These are phyloP conservation scores for Artemisia tridentata DNA, from an alignment of 129 eudicot genomes.

Conservation along the genomic window DNA sequence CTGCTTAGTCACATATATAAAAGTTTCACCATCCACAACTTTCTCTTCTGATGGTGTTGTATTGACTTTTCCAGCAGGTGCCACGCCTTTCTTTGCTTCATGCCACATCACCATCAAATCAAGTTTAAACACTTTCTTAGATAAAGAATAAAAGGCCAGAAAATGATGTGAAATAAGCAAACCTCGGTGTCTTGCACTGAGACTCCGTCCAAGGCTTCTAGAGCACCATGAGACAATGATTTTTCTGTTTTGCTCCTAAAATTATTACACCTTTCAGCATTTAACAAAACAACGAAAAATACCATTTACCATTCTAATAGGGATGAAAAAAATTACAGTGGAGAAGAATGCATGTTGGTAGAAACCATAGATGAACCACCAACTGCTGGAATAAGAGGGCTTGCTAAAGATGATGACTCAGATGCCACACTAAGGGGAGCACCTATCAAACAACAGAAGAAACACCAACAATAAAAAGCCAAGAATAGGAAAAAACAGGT, in stretches of 20 bases:
- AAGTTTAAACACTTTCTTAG: not conserved
- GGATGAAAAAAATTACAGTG: slow-evolving; percentile 41
- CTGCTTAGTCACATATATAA: slow-evolving; percentile 82
- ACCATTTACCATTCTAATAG: not conserved
- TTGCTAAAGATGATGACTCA: slow-evolving; percentile 40
- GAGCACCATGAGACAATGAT: slow-evolving; percentile 38
- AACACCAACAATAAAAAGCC: too few species aligned
- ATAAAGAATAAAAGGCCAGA: too few species aligned
- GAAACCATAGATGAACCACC: slow-evolving; percentile 37
- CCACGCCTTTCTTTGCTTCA: slow-evolving; percentile 83
- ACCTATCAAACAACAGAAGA: too few species aligned
- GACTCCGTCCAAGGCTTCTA: slow-evolving; percentile 50
- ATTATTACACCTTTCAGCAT: slow-evolving; percentile 8
- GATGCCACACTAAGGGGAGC: too few species aligned
- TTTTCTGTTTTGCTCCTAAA: slow-evolving; percentile 47
- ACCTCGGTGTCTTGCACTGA: slow-evolving; percentile 73
- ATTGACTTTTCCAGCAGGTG: slow-evolving; percentile 60
- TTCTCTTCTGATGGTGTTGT: slow-evolving; percentile 59
- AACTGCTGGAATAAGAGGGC: slow-evolving; percentile 25
- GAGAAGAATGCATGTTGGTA: slow-evolving; percentile 31
- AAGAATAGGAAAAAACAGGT: too few species aligned
- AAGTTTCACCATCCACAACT: slow-evolving; percentile 58
- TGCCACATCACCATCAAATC: slow-evolving; percentile 30
- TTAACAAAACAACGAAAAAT: slow-evolving; percentile 5
- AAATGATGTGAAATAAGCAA: too few species aligned